These are phyloP conservation scores for Colletotrichum tanaceti DNA, from an alignment of 2,329 filamentous ascomycete genomes.

Conservation along the genomic window DNA sequence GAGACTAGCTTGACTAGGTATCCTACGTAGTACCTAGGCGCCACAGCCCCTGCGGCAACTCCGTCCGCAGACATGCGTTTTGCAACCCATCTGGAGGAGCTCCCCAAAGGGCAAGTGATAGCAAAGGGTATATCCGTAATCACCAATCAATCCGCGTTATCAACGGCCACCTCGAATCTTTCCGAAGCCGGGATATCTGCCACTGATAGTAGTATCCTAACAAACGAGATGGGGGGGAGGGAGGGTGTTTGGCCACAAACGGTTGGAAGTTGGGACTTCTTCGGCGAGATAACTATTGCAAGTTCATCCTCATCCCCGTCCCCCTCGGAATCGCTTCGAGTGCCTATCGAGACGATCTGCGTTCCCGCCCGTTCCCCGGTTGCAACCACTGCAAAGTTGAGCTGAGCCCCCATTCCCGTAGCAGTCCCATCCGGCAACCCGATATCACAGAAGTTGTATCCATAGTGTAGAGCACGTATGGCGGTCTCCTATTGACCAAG, in stretches of 20 bases:
- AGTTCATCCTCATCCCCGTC: no score
- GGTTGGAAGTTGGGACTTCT: no score
- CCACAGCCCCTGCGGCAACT: conserved; percentile 30
- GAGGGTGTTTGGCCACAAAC: no score
- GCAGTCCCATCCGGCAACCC: background rate
- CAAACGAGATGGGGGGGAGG: no score
- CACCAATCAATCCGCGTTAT: conserved; percentile 7
- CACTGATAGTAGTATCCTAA: background rate
- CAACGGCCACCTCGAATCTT: conserved; percentile 16
- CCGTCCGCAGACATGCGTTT: conserved; percentile 20
- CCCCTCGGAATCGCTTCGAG: conserved; percentile 1
- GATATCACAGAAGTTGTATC: conserved; percentile 1
- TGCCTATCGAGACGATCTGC: conserved; percentile 27
- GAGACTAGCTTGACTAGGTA: no score
- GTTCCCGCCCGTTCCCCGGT: conserved; percentile 24
- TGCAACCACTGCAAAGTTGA: conserved; percentile 22
- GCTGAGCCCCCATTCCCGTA: no score
- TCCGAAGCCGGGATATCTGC: background rate
- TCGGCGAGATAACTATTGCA: background rate
- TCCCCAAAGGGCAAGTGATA: no score
- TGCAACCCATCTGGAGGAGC: background rate
- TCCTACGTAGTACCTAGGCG: no score
- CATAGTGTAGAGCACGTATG: background rate
- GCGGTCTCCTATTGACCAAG: background rate
- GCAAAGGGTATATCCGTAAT: no score